Base-by-base conservation (phyloP, 352 stramenopile species). In the Pythium apleroticum region DNA sequence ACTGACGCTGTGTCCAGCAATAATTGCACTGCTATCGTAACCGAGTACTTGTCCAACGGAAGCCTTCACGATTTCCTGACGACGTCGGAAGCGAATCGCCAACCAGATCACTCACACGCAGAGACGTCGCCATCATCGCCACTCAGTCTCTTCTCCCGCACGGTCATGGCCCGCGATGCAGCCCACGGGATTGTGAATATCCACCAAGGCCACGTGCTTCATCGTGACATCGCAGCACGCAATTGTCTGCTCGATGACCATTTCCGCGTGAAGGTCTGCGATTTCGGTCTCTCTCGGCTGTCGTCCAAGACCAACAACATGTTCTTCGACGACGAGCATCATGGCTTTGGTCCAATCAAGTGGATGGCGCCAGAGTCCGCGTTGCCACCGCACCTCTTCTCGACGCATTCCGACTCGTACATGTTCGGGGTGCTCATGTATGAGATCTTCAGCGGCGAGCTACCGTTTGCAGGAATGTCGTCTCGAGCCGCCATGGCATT, bases 391-490 rank as follows among this genome's bases (percentile, higher is more conserved):
- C 78, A 92, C 48, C 35, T 90, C 8, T 92, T 90, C 62, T 92
- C 83, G 2, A 80, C 71, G 17, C 80, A 80, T 31, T 90, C 84
- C 17, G 84, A 92, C 63, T 76, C 80, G 57, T 92, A 89, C 73
- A 89, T 89, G 78, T 92, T 90, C 27, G 83, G 81, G 7, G 79
- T 90, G 20, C 60, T 90, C 14, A 71, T 92, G 55, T 92, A 86
- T 66, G 84, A 92, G 56, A 86, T 90, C 31, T 92, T 90, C 60
- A 88, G 73, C 31, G 83, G 83, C 15, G 52, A 71, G 8, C 58
- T 73, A 35, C 84, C 84, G 15, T 92, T 90, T 63, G 74, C 75
- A 7, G 72, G 68, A n/a, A 49, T 88, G 30, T 78, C 78, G 12
- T 68, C 81, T 10, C 69, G 75, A n/a, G 78, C 89, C 9, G 79